A percentile compares a stretch with the other conserved stretches of the same genome.
These are phyloP conservation scores for Solanum pimpinellifolium DNA, from an alignment of 257 asterid species.

Conservation along the genomic window DNA sequence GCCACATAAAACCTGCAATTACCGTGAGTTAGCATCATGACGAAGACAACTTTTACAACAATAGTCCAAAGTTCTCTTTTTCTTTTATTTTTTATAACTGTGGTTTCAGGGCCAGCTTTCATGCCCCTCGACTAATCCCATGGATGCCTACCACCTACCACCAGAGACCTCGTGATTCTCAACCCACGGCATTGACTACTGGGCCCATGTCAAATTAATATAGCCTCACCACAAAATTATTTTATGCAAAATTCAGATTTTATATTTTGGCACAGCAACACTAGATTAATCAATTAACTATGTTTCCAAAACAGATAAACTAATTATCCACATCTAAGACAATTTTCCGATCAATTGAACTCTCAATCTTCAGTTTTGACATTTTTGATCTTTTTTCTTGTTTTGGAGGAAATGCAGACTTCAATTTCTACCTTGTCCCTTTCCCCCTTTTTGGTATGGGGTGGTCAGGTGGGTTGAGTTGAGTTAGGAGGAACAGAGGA, in stretches of 20 bases:
- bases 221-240: background rate
- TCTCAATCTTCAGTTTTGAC: background rate
- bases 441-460: background rate
- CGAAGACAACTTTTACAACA: background rate
- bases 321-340: background rate
- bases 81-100: background rate
- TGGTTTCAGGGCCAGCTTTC: background rate
- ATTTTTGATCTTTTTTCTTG: background rate
- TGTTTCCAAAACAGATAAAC: background rate
- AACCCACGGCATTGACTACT: background rate
- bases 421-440: background rate
- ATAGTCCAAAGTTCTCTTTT: background rate
- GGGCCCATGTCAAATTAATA: background rate
- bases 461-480: background rate
- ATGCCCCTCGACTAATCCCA: background rate
- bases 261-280: background rate
- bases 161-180: background rate
- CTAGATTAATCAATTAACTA: background rate
- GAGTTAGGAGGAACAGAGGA: background rate
- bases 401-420: background rate
- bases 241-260: background rate
- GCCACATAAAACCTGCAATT: constrained; percentile 73
- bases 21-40: background rate
- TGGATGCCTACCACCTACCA: background rate
- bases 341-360: background rate